Percentiles rank a stretch among this genome's conserved stretches.
phyloP scores from a whole-genome alignment of 1,139 yeast genomes.

The Tardiomyces blankii region DNA sequence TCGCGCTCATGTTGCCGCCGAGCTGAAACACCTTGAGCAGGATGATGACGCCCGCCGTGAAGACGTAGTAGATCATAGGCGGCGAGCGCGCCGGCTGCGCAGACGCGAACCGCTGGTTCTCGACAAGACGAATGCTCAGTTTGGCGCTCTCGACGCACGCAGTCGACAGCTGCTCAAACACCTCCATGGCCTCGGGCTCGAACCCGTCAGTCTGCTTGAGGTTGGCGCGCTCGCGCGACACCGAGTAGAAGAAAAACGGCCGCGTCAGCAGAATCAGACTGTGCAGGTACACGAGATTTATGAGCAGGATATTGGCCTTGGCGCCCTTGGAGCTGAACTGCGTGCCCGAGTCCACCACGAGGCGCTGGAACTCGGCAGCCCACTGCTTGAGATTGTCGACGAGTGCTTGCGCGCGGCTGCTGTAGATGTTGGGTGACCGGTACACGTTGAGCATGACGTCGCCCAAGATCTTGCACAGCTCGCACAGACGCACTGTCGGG shows the following conservation, averaged over 20 bases:
- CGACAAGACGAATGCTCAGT: slow-evolving; percentile 28
- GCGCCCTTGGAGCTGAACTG: slow-evolving; percentile 11
- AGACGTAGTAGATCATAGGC: slow-evolving; percentile 15
- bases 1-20: slow-evolving; percentile 14
- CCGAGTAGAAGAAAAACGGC: slow-evolving; percentile 35
- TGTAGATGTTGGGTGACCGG: slow-evolving; percentile 28
- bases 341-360: slow-evolving; percentile 1
- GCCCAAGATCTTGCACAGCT: slow-evolving; percentile 18
- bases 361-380: slow-evolving; percentile 23
- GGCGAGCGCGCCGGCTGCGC: slow-evolving; percentile 27
- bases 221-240: slow-evolving; percentile 15
- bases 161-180: slow-evolving; percentile 16
- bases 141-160: slow-evolving; percentile 32
- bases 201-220: not conserved
- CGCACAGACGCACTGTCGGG: slow-evolving; percentile 9
- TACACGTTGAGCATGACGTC: slow-evolving; percentile 29
- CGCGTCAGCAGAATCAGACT: slow-evolving; percentile 35
- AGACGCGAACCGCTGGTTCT: slow-evolving; percentile 20
- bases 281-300: slow-evolving; percentile 33
- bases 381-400: slow-evolving; percentile 34
- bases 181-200: slow-evolving; percentile 13
- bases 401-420: slow-evolving; percentile 28
- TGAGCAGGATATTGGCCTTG: slow-evolving; percentile 19
- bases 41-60: slow-evolving; percentile 13
- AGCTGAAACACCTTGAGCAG: not conserved